Conservation (phyloP, 78 protist genomes). For the Dictyostelium intermedium region DNA sequence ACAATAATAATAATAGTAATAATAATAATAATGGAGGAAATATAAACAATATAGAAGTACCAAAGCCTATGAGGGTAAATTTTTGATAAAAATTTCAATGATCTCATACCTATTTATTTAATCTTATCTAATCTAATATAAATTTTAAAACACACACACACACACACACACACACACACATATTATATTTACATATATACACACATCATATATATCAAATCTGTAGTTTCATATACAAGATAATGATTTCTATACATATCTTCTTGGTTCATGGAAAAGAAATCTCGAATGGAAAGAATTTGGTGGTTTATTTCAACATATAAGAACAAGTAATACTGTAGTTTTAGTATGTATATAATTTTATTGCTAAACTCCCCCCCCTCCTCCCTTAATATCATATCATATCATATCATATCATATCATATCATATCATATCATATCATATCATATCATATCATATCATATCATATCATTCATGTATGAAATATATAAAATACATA, state of each 20-base stretch:
- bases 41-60: neutral
- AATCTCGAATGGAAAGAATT: conserved; percentile 83
- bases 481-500: too few relatives aligned
- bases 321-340: conserved; percentile 80
- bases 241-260: conserved; percentile 64
- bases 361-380: neutral
- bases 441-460: too few relatives aligned
- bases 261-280: conserved; percentile 81
- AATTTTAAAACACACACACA: neutral
- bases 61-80: conserved; percentile 48
- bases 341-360: conserved; percentile 39
- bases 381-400: too few relatives aligned
- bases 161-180: neutral
- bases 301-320: conserved; percentile 62
- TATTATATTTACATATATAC: neutral
- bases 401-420: too few relatives aligned
- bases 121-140: neutral
- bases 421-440: too few relatives aligned
- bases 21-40: neutral
- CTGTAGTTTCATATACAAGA: conserved; percentile 48
- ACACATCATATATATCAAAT: too few relatives aligned
- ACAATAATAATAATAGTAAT: neutral
- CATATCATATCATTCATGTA: neutral
- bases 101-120: neutral
- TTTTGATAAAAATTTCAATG: neutral